These are phyloP conservation scores for Pyricularia pennisetigena DNA, from an alignment of 2,329 filamentous ascomycete species.

Conservation along the genomic window DNA sequence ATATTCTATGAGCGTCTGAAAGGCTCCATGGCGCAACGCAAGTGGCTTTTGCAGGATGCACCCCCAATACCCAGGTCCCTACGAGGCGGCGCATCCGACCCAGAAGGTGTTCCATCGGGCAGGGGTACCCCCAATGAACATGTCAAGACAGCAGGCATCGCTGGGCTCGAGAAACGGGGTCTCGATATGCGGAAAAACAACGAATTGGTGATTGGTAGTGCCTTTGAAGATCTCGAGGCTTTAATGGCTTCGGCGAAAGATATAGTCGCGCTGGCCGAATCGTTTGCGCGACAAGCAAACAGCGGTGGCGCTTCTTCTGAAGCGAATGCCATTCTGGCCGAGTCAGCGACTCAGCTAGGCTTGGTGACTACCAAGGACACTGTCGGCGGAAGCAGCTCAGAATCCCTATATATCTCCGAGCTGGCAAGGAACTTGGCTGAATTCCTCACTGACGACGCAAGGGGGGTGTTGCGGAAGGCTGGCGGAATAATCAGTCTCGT, in stretches of 20 bases:
- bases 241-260: slow-evolving; percentile 97
- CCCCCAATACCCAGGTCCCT: slow-evolving; percentile 69
- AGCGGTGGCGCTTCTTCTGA: slow-evolving; percentile 52
- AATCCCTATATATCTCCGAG: slow-evolving; percentile 83
- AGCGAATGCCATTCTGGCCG: slow-evolving; percentile 64
- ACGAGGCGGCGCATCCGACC: slow-evolving; percentile 22
- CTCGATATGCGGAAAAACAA: slow-evolving; percentile 85
- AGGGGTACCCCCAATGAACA: slow-evolving; percentile 12
- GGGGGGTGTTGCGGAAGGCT: slow-evolving; percentile 66
- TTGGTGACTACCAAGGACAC: slow-evolving; percentile 94
- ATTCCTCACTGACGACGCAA: slow-evolving; percentile 76
- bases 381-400: slow-evolving; percentile 57
- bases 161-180: slow-evolving; percentile 79
- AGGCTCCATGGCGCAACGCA: slow-evolving; percentile 78
- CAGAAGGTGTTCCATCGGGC: slow-evolving; percentile 14
- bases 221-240: slow-evolving; percentile 92
- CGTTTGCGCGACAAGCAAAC: slow-evolving; percentile 62
- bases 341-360: slow-evolving; percentile 75
- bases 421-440: slow-evolving; percentile 77
- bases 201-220: slow-evolving; percentile 81
- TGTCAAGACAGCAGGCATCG: slow-evolving; percentile 72
- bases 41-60: slow-evolving; percentile 87
- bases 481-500: slow-evolving; percentile 86
- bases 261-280: slow-evolving; percentile 85
- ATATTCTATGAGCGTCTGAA: slow-evolving; percentile 86